A percentile compares a stretch with the other conserved stretches of the same genome.
Evolutionary conservation across 768 basidiomycete genomes (phyloP).

Genomic region (Trametes meyenii): DNA sequence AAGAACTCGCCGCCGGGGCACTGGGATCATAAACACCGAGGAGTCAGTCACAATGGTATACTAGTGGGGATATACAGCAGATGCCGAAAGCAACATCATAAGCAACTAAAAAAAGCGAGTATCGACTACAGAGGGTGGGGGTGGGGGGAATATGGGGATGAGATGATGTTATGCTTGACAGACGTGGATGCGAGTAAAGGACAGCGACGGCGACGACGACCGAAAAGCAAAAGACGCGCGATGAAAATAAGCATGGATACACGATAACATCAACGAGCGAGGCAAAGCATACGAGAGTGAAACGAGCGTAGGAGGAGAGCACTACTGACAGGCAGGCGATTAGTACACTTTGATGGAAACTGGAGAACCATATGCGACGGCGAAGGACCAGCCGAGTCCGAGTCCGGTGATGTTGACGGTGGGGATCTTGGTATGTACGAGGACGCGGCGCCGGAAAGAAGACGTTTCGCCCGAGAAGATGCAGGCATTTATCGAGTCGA

Average conservation of each 20-base stretch:
- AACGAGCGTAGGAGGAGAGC: neutral
- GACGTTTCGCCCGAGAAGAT: neutral
- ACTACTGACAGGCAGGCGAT: neutral
- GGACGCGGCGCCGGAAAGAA: neutral
- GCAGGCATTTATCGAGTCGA: neutral
- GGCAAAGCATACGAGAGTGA: neutral
- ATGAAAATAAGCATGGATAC: conserved; percentile 4
- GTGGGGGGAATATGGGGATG: conserved; percentile 1
- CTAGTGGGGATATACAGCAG: neutral
- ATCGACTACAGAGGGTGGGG: neutral
- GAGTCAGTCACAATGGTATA: neutral
- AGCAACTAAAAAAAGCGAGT: conserved; percentile 13
- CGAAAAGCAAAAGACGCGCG: neutral
- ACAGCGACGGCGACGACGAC: neutral
- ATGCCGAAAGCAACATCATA: neutral
- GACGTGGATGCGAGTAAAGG: neutral
- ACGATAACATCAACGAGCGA: neutral
- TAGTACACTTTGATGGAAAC: conserved; percentile 6
- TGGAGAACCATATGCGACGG: neutral
- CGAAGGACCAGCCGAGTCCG: neutral
- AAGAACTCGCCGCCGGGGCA: neutral
- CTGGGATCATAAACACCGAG: neutral
- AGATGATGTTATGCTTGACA: conserved; percentile 6
- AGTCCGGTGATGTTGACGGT: neutral
- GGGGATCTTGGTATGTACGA: neutral